phyloP scores from a whole-genome alignment of 768 basidiomycete genomes.

The Tephrocybe sp. region DNA sequence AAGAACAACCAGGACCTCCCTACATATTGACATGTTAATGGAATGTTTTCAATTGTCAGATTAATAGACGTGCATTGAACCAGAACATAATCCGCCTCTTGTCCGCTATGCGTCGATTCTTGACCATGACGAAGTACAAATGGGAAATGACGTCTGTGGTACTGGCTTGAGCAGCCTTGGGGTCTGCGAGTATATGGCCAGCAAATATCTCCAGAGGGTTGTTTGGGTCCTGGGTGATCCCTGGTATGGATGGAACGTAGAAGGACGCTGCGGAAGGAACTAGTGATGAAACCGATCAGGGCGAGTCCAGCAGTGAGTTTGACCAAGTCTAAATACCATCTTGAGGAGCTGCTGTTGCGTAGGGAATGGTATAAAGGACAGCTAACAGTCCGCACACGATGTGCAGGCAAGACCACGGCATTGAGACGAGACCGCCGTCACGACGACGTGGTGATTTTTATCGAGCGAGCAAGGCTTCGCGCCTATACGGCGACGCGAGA shows the following conservation, averaged over 20 bases:
- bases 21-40: conserved; percentile 27
- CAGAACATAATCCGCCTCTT: conserved; percentile 90
- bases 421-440: conserved; percentile 3
- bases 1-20: conserved; percentile 97
- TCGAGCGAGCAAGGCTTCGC: neutral
- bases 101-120: conserved; percentile 86
- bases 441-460: neutral
- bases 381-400: conserved; percentile 17
- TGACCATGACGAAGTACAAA: conserved; percentile 86
- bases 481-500: neutral
- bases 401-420: conserved; percentile 11
- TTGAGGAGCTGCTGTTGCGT: conserved; percentile 30
- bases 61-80: conserved; percentile 83
- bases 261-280: conserved; percentile 83
- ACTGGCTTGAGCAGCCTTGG: conserved; percentile 48
- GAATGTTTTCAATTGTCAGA: neutral
- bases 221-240: conserved; percentile 68
- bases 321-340: conserved; percentile 35
- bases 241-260: conserved; percentile 77
- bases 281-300: conserved; percentile 26
- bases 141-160: conserved; percentile 71
- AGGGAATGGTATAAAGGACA: conserved; percentile 9
- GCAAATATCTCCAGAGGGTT: conserved; percentile 80
- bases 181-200: conserved; percentile 84
- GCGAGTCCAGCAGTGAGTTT: neutral